A percentile compares a stretch with the other conserved stretches of the same genome.
Conservation (phyloP, 495 filamentous ascomycete species). For the Sporormia fimetaria region DNA sequence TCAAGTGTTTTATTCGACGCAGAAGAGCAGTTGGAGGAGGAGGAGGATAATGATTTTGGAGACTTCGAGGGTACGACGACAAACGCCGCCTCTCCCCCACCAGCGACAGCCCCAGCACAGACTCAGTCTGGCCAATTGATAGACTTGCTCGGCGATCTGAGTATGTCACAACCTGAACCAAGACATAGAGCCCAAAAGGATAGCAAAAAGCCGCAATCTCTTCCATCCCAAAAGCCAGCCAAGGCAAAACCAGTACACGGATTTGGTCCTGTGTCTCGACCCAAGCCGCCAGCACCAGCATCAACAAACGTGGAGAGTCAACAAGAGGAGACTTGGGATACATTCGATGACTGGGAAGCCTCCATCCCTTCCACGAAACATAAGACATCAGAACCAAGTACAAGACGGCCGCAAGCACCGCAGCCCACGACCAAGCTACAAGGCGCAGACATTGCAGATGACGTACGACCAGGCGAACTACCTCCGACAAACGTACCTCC, state of each 20-base stretch:
- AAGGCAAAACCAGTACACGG: conserved; percentile 5
- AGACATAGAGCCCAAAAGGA: neutral
- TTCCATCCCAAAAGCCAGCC: neutral
- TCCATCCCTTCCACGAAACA: conserved; percentile 10
- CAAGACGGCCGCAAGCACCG: no score
- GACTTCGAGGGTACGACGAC: conserved; percentile 23
- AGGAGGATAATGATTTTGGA: conserved; percentile 29
- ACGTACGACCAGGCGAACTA: conserved; percentile 26
- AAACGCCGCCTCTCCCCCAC: neutral
- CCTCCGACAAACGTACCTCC: conserved; percentile 85
- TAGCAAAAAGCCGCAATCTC: neutral
- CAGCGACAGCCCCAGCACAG: neutral
- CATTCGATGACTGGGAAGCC: conserved; percentile 29
- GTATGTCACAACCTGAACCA: conserved; percentile 7
- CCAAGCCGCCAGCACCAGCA: neutral
- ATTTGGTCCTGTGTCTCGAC: conserved; percentile 5
- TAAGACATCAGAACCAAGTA: neutral
- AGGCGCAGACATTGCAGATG: neutral
- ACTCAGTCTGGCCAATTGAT: neutral
- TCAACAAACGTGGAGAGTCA: conserved; percentile 1
- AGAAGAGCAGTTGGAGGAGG: conserved; percentile 19
- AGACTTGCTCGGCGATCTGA: conserved; percentile 13
- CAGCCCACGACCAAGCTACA: no score
- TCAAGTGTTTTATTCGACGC: conserved; percentile 34
- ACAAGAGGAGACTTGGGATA: conserved; percentile 29